Evolutionary conservation across 768 basidiomycete genomes (phyloP), one percentile per base, ranked within the genome.

Genomic region (Hygrophorus pudorinus): DNA sequence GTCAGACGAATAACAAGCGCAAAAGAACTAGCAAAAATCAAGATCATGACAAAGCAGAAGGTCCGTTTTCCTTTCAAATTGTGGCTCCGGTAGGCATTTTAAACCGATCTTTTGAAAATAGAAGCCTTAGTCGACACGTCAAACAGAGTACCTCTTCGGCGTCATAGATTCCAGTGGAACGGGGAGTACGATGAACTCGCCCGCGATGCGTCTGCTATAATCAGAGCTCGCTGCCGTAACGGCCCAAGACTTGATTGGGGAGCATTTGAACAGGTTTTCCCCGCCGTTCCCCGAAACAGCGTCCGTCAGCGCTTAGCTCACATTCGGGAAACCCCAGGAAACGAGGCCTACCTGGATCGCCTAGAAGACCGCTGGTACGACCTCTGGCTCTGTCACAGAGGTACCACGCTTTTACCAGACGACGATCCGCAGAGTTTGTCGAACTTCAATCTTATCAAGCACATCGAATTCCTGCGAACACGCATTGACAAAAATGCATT

Each of bases 171-270:
- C 57, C 76, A 78, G 38, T 98, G 90, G 91, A 87, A 76, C 44
- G 62, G 73, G 32, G 87, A 93, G 40, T 89, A 81, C 45, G 91
- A 97, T 45, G 94, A 98, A 48, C 73, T 92, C 31, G 81, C 84
- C 18, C 76, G 84, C 43, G 94, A 98, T 56, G 82, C 83, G 0
- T 81, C 79, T 37, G 83, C 78, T 9, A 81, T 98, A 50, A 76
- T 97, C 46, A 76, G 76, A 52, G 83, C 82, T 29, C 82, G 93
- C 12, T 85, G 83, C 55, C 74, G 85, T 31, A 57, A 65, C 46
- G 59, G 69, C 12, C 64, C 73, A 28, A 73, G 77, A 45, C 66
- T 85, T 41, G 81, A 87, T 51, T 82, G 82, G 70, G 71, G 67
- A 12, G 83, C 83, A 6, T 70, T 89, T 41, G 77, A 79, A 46